These are phyloP conservation scores for Scutellaria baicalensis DNA, from an alignment of 257 asterid genomes.

Conservation along the genomic window DNA sequence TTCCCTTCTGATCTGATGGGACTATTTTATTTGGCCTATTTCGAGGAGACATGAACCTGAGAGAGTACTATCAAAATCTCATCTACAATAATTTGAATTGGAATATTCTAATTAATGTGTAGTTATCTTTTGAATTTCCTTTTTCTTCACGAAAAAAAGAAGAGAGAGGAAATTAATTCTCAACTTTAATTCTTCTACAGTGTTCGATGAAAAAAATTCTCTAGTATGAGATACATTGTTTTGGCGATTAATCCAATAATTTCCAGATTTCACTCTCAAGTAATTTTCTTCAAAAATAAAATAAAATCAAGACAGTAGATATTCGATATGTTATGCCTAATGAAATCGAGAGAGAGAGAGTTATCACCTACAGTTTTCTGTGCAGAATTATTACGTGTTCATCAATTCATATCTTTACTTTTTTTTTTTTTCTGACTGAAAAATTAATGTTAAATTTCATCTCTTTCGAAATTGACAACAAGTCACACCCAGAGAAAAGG, in stretches of 20 bases:
- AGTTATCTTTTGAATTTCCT: neutral
- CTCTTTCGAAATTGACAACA: neutral
- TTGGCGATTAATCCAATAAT: too few species aligned
- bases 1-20: constrained; percentile 13
- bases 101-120: neutral
- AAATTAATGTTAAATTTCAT: neutral
- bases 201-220: too few species aligned
- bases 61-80: neutral
- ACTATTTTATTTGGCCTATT: neutral
- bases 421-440: neutral
- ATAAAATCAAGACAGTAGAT: too few species aligned
- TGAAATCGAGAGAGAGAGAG: neutral
- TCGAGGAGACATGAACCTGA: neutral
- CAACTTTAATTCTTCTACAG: too few species aligned
- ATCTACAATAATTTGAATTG: neutral
- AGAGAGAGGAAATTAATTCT: neutral
- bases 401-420: neutral
- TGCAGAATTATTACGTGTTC: neutral
- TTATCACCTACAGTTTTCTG: constrained; percentile 1
- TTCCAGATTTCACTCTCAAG: too few species aligned
- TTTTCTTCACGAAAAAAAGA: neutral
- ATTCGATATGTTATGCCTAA: too few species aligned
- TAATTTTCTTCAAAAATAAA: too few species aligned
- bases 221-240: too few species aligned
- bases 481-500: neutral